phyloP scores from a whole-genome alignment of 352 stramenopile genomes.

The Phytophthora pinifolia region DNA sequence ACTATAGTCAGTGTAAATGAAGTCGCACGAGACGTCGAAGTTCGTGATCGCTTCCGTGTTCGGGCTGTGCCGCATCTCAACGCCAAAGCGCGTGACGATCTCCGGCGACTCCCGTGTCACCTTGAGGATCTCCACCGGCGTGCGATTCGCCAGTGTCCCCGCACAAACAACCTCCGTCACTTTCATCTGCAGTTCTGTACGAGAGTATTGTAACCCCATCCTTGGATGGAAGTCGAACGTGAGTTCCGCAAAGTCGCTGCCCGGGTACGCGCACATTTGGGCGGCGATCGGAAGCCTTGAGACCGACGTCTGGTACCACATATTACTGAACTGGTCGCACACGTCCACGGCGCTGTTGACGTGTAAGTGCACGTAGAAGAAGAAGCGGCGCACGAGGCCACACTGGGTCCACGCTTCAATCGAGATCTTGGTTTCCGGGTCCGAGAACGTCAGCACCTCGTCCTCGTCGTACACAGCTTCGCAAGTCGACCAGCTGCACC shows the following conservation, averaged over 20 bases:
- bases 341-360: slow-evolving; percentile 40
- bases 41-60: slow-evolving; percentile 40
- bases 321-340: slow-evolving; percentile 46
- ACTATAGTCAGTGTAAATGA: slow-evolving; percentile 44
- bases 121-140: slow-evolving; percentile 38
- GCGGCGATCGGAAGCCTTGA: slow-evolving; percentile 28
- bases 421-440: slow-evolving; percentile 45
- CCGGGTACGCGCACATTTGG: slow-evolving; percentile 48
- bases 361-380: slow-evolving; percentile 54
- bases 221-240: slow-evolving; percentile 63
- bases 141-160: slow-evolving; percentile 33
- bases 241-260: slow-evolving; percentile 66
- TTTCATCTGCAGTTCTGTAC: slow-evolving; percentile 32
- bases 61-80: slow-evolving; percentile 48
- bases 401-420: slow-evolving; percentile 62
- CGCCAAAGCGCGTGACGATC: slow-evolving; percentile 53
- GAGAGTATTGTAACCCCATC: slow-evolving; percentile 37
- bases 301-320: slow-evolving; percentile 63
- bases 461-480: slow-evolving; percentile 18
- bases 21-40: slow-evolving; percentile 53
- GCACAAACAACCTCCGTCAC: slow-evolving; percentile 45
- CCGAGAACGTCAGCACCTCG: slow-evolving; percentile 37
- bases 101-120: slow-evolving; percentile 33
- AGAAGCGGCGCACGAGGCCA: slow-evolving; percentile 41
- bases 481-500: slow-evolving; percentile 8